phyloP scores from a whole-genome alignment of 2,329 filamentous ascomycete genomes.

The Talaromyces verruculosus region DNA sequence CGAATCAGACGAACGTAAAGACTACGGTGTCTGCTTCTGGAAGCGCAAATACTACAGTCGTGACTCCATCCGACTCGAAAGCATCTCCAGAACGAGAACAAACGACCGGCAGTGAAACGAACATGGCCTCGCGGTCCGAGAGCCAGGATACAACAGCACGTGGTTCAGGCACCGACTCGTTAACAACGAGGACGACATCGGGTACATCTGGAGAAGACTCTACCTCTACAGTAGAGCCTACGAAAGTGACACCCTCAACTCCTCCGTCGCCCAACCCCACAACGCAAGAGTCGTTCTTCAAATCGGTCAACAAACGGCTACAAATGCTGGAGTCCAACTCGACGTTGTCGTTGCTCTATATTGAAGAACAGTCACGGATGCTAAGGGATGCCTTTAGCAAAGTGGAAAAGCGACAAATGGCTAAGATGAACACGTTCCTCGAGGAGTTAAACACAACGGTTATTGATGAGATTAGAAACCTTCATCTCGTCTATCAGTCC shows the following conservation, averaged over 20 bases:
- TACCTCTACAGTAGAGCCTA: slow-evolving; percentile 13
- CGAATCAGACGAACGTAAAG: background rate
- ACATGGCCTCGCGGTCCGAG: background rate
- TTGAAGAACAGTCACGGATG: slow-evolving; percentile 91
- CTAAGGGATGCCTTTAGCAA: slow-evolving; percentile 82
- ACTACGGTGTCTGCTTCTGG: background rate
- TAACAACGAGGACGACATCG: slow-evolving; percentile 4
- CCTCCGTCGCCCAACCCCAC: slow-evolving; percentile 66
- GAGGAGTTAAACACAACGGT: slow-evolving; percentile 85
- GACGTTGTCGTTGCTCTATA: slow-evolving; percentile 89
- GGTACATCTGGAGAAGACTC: slow-evolving; percentile 5
- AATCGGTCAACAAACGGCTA: slow-evolving; percentile 88
- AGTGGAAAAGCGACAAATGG: slow-evolving; percentile 81
- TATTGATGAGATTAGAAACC: slow-evolving; percentile 72
- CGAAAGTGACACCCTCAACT: slow-evolving; percentile 30
- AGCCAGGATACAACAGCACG: background rate
- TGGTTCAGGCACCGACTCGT: slow-evolving; percentile 2
- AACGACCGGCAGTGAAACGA: background rate
- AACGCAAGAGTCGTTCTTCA: slow-evolving; percentile 97
- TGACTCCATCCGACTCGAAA: slow-evolving; percentile 9
- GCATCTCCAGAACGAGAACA: slow-evolving; percentile 8
- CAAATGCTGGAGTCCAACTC: slow-evolving; percentile 90
- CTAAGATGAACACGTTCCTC: slow-evolving; percentile 79
- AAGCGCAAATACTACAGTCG: slow-evolving; percentile 7
- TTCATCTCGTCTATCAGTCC: slow-evolving; percentile 85